These are phyloP conservation scores for Colletotrichum musae DNA, from an alignment of 2,329 filamentous ascomycete species.

Conservation along the genomic window DNA sequence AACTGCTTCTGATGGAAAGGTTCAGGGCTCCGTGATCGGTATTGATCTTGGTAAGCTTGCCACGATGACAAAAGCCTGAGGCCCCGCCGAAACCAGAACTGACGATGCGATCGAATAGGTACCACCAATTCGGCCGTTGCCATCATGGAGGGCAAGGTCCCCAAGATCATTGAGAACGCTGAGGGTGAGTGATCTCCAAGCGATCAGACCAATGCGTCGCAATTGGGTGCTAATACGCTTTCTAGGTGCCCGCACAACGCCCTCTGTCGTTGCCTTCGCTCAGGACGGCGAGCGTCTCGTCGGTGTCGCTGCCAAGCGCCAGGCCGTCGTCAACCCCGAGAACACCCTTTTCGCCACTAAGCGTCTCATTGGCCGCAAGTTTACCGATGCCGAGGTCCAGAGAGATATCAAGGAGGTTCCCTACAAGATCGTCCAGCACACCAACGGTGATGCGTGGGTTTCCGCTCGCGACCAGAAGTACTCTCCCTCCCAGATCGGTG, in stretches of 20 bases:
- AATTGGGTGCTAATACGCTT: conserved; percentile 11
- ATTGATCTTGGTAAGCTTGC: conserved; percentile 87
- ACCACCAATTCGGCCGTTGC: conserved; percentile 99
- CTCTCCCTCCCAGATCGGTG: conserved; percentile 98
- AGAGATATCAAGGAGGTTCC: conserved; percentile 97
- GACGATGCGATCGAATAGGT: conserved; percentile 57
- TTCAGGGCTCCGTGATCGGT: conserved; percentile 96
- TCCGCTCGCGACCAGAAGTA: conserved; percentile 94
- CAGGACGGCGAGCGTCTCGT: conserved; percentile 96
- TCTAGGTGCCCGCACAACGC: conserved; percentile 87
- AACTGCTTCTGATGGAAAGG: conserved; percentile 80
- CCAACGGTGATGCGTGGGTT: conserved; percentile 96
- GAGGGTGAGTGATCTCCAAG: conserved; percentile 75
- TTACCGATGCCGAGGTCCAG: conserved; percentile 93
- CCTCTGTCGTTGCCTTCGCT: conserved; percentile 95
- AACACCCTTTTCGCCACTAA: conserved; percentile 99
- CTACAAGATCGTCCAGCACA: conserved; percentile 98
- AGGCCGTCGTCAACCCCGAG: conserved; percentile 98
- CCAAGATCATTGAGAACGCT: conserved; percentile 97
- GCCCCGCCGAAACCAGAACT: conserved; percentile 7
- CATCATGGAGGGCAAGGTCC: conserved; percentile 96
- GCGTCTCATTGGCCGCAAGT: conserved; percentile 98
- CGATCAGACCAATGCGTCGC: conserved; percentile 1
- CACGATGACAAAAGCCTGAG: background rate
- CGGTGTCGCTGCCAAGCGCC: conserved; percentile 97